Evolutionary conservation across 1,284 basidiomycete genomes (phyloP), one percentile per base, ranked within the genome.

Genomic region (Taiwanofungus camphoratus): DNA sequence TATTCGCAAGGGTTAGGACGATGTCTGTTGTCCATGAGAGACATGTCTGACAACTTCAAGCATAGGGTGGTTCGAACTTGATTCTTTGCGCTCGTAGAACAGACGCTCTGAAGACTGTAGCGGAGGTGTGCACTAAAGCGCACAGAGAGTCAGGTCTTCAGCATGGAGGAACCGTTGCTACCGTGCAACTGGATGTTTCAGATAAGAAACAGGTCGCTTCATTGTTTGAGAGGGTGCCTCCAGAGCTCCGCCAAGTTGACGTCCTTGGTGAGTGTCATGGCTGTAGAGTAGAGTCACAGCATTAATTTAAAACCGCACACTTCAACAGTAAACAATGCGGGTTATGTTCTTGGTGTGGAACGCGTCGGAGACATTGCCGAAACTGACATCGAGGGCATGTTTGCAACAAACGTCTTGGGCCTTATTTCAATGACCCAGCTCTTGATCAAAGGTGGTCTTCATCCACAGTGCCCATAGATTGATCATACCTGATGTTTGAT

Each of bases 391-490:
- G 86, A 90, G 52, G 70, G 76, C 46, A 97, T 99, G 93, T 89
- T 98, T 63, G 66, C 82, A 21, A 96, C 93, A 36, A 99, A 99
- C 63, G 92, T 96, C 38, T 73, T 89, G 49, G 92, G 92, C 6
- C 74, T 96, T 36, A 92, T 96, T 52, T 73, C 83, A 15, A 68
- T 94, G 54, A 90, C 87, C 6, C 89, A 93, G 56, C 65, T 87
- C 5, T 66, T 92, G 36, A 68, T 93, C 58, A 80, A 75, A 64
- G 77, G 90, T 82, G 20, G 16, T 24, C 22, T 12, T 12, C 19
- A n/a, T 7, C 27, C n/a, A 6, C 23, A 6, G 27, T 36, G 27
- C 39, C 35, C 13, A 27, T 20, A 21, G 32, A 42, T 42, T 45
- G 7, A 19, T 34, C 32, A 34, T 12, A 8, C 26, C 7, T 37